Base-by-base conservation (phyloP, 805 yeast genomes). In the Candida peoriensis region DNA sequence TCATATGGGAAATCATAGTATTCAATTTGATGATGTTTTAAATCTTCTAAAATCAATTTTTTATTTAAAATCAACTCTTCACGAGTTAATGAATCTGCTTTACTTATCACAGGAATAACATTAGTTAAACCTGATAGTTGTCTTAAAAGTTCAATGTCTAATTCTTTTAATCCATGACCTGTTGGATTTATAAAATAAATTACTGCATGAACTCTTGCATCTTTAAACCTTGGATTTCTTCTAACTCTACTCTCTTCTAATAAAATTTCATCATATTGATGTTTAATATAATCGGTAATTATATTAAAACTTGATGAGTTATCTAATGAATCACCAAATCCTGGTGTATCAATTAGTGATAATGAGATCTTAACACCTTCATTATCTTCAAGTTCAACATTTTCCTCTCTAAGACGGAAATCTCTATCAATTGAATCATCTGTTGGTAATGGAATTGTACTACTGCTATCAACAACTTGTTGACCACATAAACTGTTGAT, bases 401-500 rank as follows among this genome's bases (percentile, higher is more conserved):
- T 75, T 37, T 84, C 89, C 48, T 81, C 87, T 50, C 94, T 70
- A 42, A 84, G 60, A 33, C 78, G 78, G 50, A 83, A 64, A 17
- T 72, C 77, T 35, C 74, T 60, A 32, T 68, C 74, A 2, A 67
- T 59, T 7, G 65, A 54, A 4, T 53, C 55, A 44, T 80, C 86
- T 24, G 79, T 78, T 19, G 71, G 70, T 19, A 67, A 51, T 41
- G 70, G 57, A 11, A 72, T 64, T 2, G 87, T 78, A 20, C 80
- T 72, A 2, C 84, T 74, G 1, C 78, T 70, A 27, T 82, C 86
- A 10, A 83, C 90, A 24, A 88, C 88, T 47, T 82, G 78, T 45
- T 88, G 93, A 40, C 84, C 95, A 63, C 96, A 88, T 35, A 88
- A 68, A 24, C 95, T 82, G 64, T 89, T 88, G 57, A 89, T 85